phyloP scores from a whole-genome alignment of 352 stramenopile genomes.

The Globisporangium splendens region DNA sequence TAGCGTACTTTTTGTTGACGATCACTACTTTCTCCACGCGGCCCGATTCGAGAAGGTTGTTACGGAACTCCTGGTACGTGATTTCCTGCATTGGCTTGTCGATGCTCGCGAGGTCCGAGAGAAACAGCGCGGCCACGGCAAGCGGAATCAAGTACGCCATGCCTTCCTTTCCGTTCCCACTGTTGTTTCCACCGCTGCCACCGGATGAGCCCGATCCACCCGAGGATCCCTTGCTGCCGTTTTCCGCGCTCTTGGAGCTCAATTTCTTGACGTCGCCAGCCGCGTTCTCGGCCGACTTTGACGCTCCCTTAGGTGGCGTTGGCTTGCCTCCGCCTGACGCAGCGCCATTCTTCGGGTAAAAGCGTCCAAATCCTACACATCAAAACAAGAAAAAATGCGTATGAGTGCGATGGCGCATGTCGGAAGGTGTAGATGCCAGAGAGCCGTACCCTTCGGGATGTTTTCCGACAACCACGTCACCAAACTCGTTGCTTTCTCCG shows the following conservation, averaged over 20 bases:
- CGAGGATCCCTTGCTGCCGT: conserved; percentile 29
- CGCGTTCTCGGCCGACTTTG: conserved; percentile 44
- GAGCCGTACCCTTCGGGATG: conserved; percentile 50
- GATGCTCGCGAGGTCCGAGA: conserved; percentile 65
- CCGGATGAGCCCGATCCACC: conserved; percentile 25
- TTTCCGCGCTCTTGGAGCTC: conserved; percentile 52
- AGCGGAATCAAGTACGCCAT: conserved; percentile 76
- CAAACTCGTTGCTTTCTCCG: conserved; percentile 57
- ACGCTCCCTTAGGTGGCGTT: conserved; percentile 41
- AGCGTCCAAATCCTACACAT: conserved; percentile 63
- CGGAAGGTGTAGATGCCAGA: not conserved
- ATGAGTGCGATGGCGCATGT: not conserved
- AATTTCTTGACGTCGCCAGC: conserved; percentile 63
- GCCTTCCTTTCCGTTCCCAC: conserved; percentile 41
- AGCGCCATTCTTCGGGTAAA: conserved; percentile 77
- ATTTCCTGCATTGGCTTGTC: conserved; percentile 89
- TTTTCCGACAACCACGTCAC: conserved; percentile 78
- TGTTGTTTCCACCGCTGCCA: conserved; percentile 26
- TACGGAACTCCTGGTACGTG: conserved; percentile 91
- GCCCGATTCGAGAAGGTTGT: conserved; percentile 76
- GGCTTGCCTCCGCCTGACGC: conserved; percentile 30
- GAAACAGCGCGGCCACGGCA: conserved; percentile 64
- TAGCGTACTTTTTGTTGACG: conserved; percentile 91
- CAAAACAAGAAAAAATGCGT: not conserved
- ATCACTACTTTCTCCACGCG: conserved; percentile 88